Evolutionary conservation across 257 asterid species (phyloP).

Genomic region (Solanum phureja): DNA sequence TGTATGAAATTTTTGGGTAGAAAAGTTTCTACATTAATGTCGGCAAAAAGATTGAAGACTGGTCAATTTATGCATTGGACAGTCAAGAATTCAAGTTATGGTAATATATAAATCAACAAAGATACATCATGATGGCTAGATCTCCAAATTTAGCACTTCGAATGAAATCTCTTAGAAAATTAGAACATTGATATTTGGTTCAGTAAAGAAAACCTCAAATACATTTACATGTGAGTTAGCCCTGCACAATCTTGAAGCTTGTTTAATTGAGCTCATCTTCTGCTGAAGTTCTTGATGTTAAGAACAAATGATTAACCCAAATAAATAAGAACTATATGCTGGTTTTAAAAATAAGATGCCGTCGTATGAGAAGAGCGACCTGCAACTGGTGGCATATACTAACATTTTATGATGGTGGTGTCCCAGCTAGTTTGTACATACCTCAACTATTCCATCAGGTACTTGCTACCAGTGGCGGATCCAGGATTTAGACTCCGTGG

Average conservation of each 20-base stretch:
- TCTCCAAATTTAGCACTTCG: background rate
- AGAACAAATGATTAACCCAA: background rate
- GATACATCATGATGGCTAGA: background rate
- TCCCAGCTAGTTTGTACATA: background rate
- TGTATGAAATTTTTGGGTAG: background rate
- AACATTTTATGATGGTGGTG: background rate
- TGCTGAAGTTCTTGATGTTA: background rate
- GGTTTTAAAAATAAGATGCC: background rate
- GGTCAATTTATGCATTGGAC: background rate
- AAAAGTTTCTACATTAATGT: background rate
- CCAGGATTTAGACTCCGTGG: too few species aligned
- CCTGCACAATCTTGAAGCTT: background rate
- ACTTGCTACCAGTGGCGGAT: background rate
- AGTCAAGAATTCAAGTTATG: background rate
- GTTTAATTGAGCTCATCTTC: background rate
- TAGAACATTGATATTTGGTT: background rate
- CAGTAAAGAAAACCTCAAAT: background rate
- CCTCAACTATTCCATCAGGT: background rate
- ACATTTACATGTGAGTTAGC: background rate
- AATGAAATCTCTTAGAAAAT: background rate
- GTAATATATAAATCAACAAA: background rate
- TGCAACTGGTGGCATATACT: background rate
- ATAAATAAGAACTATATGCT: background rate
- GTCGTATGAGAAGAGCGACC: background rate
- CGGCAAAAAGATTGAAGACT: background rate